Evolutionary conservation across 1,139 yeast species (phyloP).

Genomic region (Hanseniaspora uvarum): DNA sequence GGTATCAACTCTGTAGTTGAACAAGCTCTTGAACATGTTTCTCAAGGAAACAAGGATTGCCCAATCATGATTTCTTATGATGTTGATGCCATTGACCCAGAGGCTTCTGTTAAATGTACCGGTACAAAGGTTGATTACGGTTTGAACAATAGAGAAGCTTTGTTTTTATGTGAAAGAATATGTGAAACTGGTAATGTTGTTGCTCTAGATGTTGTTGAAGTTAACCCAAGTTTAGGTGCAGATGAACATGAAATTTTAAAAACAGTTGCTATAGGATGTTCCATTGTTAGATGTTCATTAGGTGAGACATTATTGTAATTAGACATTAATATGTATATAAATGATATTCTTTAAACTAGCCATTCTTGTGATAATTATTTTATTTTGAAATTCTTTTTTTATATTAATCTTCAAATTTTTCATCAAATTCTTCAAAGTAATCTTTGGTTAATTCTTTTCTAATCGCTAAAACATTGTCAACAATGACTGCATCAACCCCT

Average conservation of each 20-base stretch:
- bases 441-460: slow-evolving; percentile 55
- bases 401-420: background rate
- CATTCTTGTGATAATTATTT: too few species aligned
- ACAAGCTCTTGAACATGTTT: slow-evolving; percentile 74
- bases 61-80: slow-evolving; percentile 91
- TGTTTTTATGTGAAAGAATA: slow-evolving; percentile 81
- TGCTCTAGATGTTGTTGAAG: slow-evolving; percentile 86
- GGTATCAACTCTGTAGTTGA: slow-evolving; percentile 88
- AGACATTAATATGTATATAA: background rate
- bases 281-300: slow-evolving; percentile 84
- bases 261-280: slow-evolving; percentile 83
- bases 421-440: slow-evolving; percentile 6
- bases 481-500: slow-evolving; percentile 97
- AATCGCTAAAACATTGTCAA: slow-evolving; percentile 86
- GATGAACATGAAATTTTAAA: slow-evolving; percentile 66
- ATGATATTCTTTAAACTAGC: too few species aligned
- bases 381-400: too few species aligned
- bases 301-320: slow-evolving; percentile 73
- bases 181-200: slow-evolving; percentile 80
- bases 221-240: slow-evolving; percentile 82
- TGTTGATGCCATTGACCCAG: slow-evolving; percentile 94
- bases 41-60: slow-evolving; percentile 52
- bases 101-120: slow-evolving; percentile 78
- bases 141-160: slow-evolving; percentile 83
- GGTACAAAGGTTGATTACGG: slow-evolving; percentile 99